Evolutionary conservation across 2,329 filamentous ascomycete genomes (phyloP), one percentile per base, ranked within the genome.

Genomic region (Dactylellina drechsleri): DNA sequence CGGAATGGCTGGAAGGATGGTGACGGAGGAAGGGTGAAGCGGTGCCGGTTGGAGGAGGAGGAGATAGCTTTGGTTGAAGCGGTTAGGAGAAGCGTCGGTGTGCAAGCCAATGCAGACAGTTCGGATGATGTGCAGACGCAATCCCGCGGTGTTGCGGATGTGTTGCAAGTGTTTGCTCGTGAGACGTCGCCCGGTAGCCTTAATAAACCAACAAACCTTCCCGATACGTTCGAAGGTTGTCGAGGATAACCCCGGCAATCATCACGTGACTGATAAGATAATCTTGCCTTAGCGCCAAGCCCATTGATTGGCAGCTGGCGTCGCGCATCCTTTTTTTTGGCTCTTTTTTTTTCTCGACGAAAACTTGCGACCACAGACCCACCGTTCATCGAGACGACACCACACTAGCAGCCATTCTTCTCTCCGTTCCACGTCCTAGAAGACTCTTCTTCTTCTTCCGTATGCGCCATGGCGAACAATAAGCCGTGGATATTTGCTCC

Each of bases 401-500:
- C 2, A 16, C 49, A 54, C 20, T 31, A 12, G 50, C 50, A 36
- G 47, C 20, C 26, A 6, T 54, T 15, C 13, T 2, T 18, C 13
- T 43, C 47, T 40, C 16, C 50, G 31, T 23, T 18, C 18, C 36
- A 49, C 31, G 2, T 18, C 13, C n/a, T 47, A 15, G 31, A 36
- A 36, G 31, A 36, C 31, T 23, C 20, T 41, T 41, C 16, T 52
- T 18, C n/a, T 26, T 16, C 36, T 41, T 16, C 4, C 1, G 15
- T 10, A 18, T 18, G 5, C 57, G 12, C 16, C 26, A 68, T 61
- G 57, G 18, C 50, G 23, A 50, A 61, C 49, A 62, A 70, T 20
- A 41, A 15, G 28, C 54, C 49, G 26, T 59, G 43, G 67, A 58
- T 58, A 26, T 64, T 60, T 18, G 36, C 65, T 36, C 31, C 54